Base-by-base conservation (phyloP, 2,329 filamentous ascomycete species). In the Fusarium brachygibbosum region DNA sequence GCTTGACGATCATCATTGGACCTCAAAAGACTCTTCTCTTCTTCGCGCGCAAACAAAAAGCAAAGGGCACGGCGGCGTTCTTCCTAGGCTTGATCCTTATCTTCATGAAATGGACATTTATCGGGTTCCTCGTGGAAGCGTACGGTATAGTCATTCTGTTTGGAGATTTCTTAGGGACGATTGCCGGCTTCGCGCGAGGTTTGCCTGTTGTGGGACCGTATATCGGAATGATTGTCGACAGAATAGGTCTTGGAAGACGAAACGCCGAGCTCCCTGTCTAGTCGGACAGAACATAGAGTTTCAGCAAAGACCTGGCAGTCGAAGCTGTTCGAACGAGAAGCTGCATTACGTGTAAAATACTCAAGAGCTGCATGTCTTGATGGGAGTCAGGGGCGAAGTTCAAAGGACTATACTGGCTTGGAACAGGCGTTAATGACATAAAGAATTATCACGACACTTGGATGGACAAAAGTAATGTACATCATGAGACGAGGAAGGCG, bases 91-190 rank as follows among this genome's bases (percentile, higher is more conserved):
- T 99, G 38, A 76, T 90, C 12, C 86, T 99, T 19, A 99, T 99
- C 73, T 84, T 99, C 38, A 79, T 97, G 76, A 88, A 92, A 65
- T 99, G 96, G 94, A 92, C 96, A 0, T 86, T 99, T 57, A 87
- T 96, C 67, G 96, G 96, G 29, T 99, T 99, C 82, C 76, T 91
- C 60, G 87, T 98, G 73, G 96, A 99, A 81, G 81, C 95, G 5
- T 98, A 98, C 81, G 96, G 96, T 31, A 95, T 99, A 71, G 87
- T 97, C 72, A 88, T 98, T 52, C 83, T 99, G 35, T 99, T 99
- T 82, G 96, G 96, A 35, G 96, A 99, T 80, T 98, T 98, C 82
- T 87, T 98, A 62, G 93, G 94, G 49, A 98, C 95, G 21, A 94
- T 98, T 70, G 92, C 92, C 1, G 89, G 92, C 17, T 97, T 98